These are phyloP conservation scores for Durotheca rogersii DNA, from an alignment of 495 filamentous ascomycete genomes.

Conservation along the genomic window DNA sequence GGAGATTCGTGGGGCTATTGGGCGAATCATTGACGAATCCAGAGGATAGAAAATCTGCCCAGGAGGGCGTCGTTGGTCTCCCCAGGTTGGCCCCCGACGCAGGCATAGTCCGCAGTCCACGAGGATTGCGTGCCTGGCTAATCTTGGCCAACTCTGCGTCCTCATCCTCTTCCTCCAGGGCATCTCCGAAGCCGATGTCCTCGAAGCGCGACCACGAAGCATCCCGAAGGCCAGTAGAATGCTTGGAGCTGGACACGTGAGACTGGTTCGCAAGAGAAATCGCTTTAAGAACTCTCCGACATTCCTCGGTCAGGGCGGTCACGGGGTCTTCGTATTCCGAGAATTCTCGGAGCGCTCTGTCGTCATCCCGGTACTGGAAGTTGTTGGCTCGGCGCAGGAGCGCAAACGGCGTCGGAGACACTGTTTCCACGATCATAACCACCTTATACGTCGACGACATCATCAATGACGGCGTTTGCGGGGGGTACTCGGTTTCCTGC, in stretches of 20 bases:
- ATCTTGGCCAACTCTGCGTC: slow-evolving; percentile 56
- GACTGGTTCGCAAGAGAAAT: slow-evolving; percentile 90
- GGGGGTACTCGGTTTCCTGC: slow-evolving; percentile 93
- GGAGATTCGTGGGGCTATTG: slow-evolving; percentile 54
- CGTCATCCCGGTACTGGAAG: slow-evolving; percentile 90
- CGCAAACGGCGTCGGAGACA: slow-evolving; percentile 92
- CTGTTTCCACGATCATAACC: slow-evolving; percentile 93
- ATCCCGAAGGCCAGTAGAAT: slow-evolving; percentile 70
- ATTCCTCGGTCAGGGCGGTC: slow-evolving; percentile 87
- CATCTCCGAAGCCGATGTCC: slow-evolving; percentile 84
- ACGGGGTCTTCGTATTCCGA: slow-evolving; percentile 88
- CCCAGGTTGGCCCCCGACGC: slow-evolving; percentile 63
- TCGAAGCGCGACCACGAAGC: slow-evolving; percentile 96
- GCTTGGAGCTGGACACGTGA: slow-evolving; percentile 63
- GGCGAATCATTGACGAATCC: slow-evolving; percentile 78
- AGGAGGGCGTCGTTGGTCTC: slow-evolving; percentile 91
- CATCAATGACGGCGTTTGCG: slow-evolving; percentile 72
- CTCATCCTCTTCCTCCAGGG: slow-evolving; percentile 68
- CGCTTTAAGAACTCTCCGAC: slow-evolving; percentile 80
- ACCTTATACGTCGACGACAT: slow-evolving; percentile 83
- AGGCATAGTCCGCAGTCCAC: slow-evolving; percentile 59
- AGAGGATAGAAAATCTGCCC: slow-evolving; percentile 94
- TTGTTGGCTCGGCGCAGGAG: slow-evolving; percentile 88
- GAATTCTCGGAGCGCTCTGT: slow-evolving; percentile 77
- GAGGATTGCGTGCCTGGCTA: slow-evolving; percentile 33